Base-by-base conservation (phyloP, 352 stramenopile genomes). In the Phytophthora constricta region DNA sequence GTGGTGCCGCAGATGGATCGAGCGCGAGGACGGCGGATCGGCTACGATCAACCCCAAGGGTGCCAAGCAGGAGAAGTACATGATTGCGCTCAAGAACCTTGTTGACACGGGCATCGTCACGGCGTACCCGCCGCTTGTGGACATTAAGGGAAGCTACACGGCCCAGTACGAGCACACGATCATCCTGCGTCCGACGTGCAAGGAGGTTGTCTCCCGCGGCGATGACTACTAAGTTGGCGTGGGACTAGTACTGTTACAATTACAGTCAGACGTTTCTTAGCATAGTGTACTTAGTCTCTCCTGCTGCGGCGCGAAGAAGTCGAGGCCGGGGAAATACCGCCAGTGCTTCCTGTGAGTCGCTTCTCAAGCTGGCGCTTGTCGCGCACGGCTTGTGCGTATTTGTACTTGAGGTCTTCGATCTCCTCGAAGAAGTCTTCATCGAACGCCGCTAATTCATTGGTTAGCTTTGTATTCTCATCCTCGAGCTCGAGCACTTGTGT, bases 101-200 rank as follows among this genome's bases (percentile, higher is more conserved):
- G 98, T 98, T 51, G 97, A 99, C 78, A 96, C 94, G 46, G 97
- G 97, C 27, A 93, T 99, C 65, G 88, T 99, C 27, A 90, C 65
- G 71, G 80, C 82, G 1, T 99, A 99, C 73, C 97, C 97, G n/a
- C 98, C 97, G 22, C 87, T 99, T 2, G 96, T 93, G 63, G 98
- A 99, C 76, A 82, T 92, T 34, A 92, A 93, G 77, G 97, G 97
- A 13, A 97, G 86, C 64, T 99, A 99, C 77, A 98, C 98, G 34
- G 97, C 98, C 16, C 98, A 99, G 82, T 99, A 99, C 80, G 98
- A 99, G 78, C 98, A 99, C 84, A 99, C 97, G 10, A 87, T 99
- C 57, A 91, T 99, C 33, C 80, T 99, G 31, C 76, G 79, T 51
- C 97, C 97, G 17, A 99, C 95, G 23, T 99, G 96, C 77, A 99